These are phyloP conservation scores for Endoconidiophora polonica DNA, from an alignment of 2,329 filamentous ascomycete genomes.

Conservation along the genomic window DNA sequence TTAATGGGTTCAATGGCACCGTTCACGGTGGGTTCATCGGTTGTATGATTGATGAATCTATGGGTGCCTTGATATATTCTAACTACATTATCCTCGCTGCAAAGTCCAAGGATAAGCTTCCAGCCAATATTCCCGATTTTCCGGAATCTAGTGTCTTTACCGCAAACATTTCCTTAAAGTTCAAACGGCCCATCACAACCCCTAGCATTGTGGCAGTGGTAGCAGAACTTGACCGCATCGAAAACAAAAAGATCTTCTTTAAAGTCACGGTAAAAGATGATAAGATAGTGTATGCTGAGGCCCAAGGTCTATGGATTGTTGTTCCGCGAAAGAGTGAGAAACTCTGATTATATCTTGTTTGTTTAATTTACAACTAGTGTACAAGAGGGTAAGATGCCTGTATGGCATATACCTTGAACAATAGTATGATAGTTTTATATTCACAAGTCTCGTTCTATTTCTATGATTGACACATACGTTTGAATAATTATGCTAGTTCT, in stretches of 20 bases:
- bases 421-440: too few species aligned
- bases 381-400: too few species aligned
- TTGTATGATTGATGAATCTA: conserved; percentile 18
- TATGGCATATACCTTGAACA: too few species aligned
- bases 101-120: conserved; percentile 9
- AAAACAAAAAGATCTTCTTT: conserved; percentile 14
- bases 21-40: conserved; percentile 17
- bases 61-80: conserved; percentile 16
- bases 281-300: conserved; percentile 1
- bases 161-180: conserved; percentile 14
- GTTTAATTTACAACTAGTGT: too few species aligned
- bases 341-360: not conserved
- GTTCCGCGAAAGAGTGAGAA: not conserved
- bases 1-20: conserved; percentile 17
- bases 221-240: conserved; percentile 12
- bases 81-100: conserved; percentile 14
- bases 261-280: conserved; percentile 13
- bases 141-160: conserved; percentile 11
- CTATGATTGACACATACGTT: too few species aligned
- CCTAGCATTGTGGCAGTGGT: conserved; percentile 14
- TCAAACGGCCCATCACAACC: conserved; percentile 14
- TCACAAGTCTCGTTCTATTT: too few species aligned
- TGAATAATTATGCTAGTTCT: too few species aligned
- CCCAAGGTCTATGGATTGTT: conserved; percentile 8
- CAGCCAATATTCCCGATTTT: conserved; percentile 8